Base-by-base conservation (phyloP, 768 basidiomycete genomes). In the Lentinula boryana region DNA sequence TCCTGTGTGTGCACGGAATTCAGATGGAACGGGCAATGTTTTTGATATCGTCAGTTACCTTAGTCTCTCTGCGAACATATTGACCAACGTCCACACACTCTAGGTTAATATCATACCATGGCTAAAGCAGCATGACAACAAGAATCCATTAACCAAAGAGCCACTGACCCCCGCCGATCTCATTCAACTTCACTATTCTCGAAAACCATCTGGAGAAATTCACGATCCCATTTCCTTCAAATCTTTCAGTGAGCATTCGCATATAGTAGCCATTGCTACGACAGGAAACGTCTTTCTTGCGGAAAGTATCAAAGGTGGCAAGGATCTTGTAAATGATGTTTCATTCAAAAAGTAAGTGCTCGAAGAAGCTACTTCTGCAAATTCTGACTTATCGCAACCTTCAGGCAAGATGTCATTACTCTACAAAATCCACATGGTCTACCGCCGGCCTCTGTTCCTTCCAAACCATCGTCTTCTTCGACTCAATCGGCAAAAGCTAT, bases 211-310 rank as follows among this genome's bases (percentile, higher is more conserved):
- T 27, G 90, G 90, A 41, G 90, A 94, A 72, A 84, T 92, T 12
- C 89, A 97, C 70, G 97, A 99, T 71, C 97, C 97, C 0, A 94
- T 99, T 48, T 93, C 94, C 3, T 99, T 96, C 84, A 98, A 98
- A 71, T 89, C 92, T 2, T 97, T 99, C 80, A 95, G 83, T 69
- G 89, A 96, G 63, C 96, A 98, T 71, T 95, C 96, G 1, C 91
- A 98, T 69, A 91, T 99, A 59, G 91, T 94, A 40, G 91, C 92
- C 44, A 86, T 97, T 65, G 87, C 88, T 5, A 88, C 86, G 0
- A 94, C 93, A 0, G 95, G 94, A 15, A 97, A 97, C 69, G 94
- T 98, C 13, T 98, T 91, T 72, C 80, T 95, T 16, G 88, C 89
- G 7, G 97, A 98, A 51, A 96, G 95, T 66, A 78, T 94, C 61